Evolutionary conservation across 2,329 filamentous ascomycete genomes (phyloP), one percentile per base, ranked within the genome.

Genomic region (Xylaria sp.): DNA sequence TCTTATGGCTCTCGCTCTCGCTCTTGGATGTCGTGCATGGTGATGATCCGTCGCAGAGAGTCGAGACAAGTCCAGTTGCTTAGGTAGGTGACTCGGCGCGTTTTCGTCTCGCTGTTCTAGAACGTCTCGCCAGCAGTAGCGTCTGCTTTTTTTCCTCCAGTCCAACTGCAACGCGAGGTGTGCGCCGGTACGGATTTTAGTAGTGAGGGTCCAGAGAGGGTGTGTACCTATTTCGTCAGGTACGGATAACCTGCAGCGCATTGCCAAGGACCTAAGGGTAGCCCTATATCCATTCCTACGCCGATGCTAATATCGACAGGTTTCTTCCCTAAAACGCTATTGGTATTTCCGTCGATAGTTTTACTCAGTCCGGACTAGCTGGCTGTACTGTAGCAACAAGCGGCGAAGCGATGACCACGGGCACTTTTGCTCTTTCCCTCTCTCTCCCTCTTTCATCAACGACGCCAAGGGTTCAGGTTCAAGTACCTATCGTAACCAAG

Each of bases 311-410:
- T 30, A 30, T 30, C 23, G 23, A 30, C 23, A 30, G 23, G 23
- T 30, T 30, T 30, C 5, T 4, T 37, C 52, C 60, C 44, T 18
- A 46, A 19, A 35, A 23, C 6, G 35, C 11, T 46, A 54, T 53
- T 49, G 47, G 39, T 46, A 49, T 55, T 57, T 54, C 35, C 42
- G 47, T 58, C 58, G 23, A 58, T 62, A 60, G 54, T 58, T 57
- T 35, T 48, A 37, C 54, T 52, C 47, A 19, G 57, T 30, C 23
- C 23, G 23, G 23, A 30, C 23, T 30, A 30, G 23, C 23, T 30
- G 23, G 23, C 23, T 4, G 23, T 30, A 5, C 23, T 30, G 4
- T 30, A 30, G 23, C 23, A 30, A 30, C 23, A 30, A 30, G 23
- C 23, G 23, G 23, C 23, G 52, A 57, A 57, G 35, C 35, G 54